Conservation (phyloP, 768 basidiomycete genomes). For the Podaxis mareebaensis region DNA sequence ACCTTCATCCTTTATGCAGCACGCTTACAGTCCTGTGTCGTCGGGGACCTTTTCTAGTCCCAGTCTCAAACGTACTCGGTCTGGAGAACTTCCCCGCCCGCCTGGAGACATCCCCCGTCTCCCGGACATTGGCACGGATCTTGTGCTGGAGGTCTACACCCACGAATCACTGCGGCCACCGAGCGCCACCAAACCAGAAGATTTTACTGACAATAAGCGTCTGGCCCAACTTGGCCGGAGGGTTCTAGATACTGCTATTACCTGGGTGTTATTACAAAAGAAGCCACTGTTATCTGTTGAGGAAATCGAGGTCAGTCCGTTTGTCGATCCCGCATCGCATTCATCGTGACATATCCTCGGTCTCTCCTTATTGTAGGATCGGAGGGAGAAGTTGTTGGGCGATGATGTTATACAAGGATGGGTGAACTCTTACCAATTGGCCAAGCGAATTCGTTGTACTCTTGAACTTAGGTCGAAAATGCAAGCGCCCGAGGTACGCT, state of each 20-base stretch:
- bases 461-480: slow-evolving; percentile 32
- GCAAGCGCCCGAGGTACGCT: slow-evolving; percentile 41
- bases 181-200: slow-evolving; percentile 32
- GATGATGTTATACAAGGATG: slow-evolving; percentile 46
- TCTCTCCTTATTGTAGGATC: slow-evolving; percentile 22
- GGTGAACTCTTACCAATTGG: slow-evolving; percentile 48
- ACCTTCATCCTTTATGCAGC: slow-evolving; percentile 6
- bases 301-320: slow-evolving; percentile 52
- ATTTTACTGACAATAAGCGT: slow-evolving; percentile 58
- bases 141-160: slow-evolving; percentile 68
- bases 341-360: slow-evolving; percentile 17
- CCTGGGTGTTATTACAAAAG: slow-evolving; percentile 46
- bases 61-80: slow-evolving; percentile 26
- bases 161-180: slow-evolving; percentile 60
- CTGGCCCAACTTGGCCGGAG: slow-evolving; percentile 51
- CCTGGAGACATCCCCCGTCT: slow-evolving; percentile 37
- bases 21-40: slow-evolving; percentile 1
- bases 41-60: slow-evolving; percentile 1
- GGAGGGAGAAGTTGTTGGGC: slow-evolving; percentile 37
- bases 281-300: slow-evolving; percentile 49
- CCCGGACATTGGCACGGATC: slow-evolving; percentile 41
- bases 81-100: slow-evolving; percentile 16
- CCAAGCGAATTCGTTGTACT: slow-evolving; percentile 49
- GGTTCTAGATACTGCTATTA: slow-evolving; percentile 48
- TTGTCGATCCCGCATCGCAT: neutral